Conservation (phyloP, 306 rosid genomes). For the Lagenaria siceraria region DNA sequence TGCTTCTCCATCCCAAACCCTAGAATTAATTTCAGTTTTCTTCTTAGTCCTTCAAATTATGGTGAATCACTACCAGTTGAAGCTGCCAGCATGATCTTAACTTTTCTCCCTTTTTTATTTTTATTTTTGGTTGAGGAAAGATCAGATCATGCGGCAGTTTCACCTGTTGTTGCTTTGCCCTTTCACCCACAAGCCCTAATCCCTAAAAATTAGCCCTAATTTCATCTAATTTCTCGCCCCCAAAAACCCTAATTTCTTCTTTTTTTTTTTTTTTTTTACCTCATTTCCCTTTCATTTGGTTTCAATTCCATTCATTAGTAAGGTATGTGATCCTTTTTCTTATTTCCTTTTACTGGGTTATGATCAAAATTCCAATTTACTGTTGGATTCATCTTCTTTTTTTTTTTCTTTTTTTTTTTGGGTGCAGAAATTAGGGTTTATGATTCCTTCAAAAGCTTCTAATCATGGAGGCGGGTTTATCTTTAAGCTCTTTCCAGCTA, state of each 20-base stretch:
- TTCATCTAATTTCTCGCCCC: background rate
- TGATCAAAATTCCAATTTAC: background rate
- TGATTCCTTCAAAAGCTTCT: background rate
- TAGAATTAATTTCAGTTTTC: constrained; percentile 10
- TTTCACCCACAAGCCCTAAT: constrained; percentile 28
- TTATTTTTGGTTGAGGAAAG: constrained; percentile 29
- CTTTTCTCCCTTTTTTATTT: constrained; percentile 19
- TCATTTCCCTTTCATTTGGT: too few relatives aligned
- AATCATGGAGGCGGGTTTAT: background rate
- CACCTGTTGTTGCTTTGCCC: constrained; percentile 75
- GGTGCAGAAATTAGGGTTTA: background rate
- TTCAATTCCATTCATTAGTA: background rate
- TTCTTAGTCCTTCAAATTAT: background rate
- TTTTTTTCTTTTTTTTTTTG: background rate
- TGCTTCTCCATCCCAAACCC: constrained; percentile 53
- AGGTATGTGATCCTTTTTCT: background rate
- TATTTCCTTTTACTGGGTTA: background rate
- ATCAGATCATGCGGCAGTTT: constrained; percentile 99
- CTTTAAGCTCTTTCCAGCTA: background rate
- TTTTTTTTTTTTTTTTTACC: too few relatives aligned
- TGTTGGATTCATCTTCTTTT: background rate
- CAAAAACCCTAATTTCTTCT: background rate
- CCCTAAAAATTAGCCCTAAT: constrained; percentile 14
- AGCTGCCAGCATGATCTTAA: constrained; percentile 99
- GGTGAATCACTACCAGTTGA: constrained; percentile 65